Base-by-base conservation (phyloP, 192 early-diverging fungal genomes). In the Umbelopsis sp. region DNA sequence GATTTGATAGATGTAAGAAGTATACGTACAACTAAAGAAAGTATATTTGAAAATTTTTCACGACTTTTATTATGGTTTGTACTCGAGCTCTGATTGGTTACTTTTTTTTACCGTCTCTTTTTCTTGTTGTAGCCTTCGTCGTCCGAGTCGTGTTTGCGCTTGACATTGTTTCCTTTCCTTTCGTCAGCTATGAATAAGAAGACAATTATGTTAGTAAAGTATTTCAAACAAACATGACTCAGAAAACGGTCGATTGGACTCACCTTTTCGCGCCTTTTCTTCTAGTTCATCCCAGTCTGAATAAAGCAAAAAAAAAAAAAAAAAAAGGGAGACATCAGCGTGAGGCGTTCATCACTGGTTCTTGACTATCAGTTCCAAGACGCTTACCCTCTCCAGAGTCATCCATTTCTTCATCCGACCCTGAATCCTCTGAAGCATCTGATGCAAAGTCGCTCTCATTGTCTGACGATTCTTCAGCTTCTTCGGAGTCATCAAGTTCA, bases 231-330 rank as follows among this genome's bases (percentile, higher is more conserved):
- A 9, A n/a, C 5, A 35, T 13, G 0, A 4, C 18, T 18, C 12
- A 61, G 11, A 25, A 16, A 10, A 37, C 13, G 16, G 18, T n/a
- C n/a, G n/a, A 6, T 18, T 5, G 15, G 11, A 47, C 35, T 53
- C 73, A 85, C 86, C 86, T 74, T 82, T 69, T 70, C 88, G 84
- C 9, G 93, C 91, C 73, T 92, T 91, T 74, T 89, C 91, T 72
- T 94, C 93, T 35, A 91, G 76, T 46, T 85, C 91, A 73, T 94
- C 93, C 93, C 93, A 94, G 70, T 93, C 91, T 76, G 75, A 16
- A 74, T 20, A 64, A 65, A 12, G 12, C 22, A 48, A 22, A 30
- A 30, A 30, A 30, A 30, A 30, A 30, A 30, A 30, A 30, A 30
- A 30, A 30, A 30, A 30, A 46, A 46, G n/a, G 50, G 44, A 61